phyloP scores from a whole-genome alignment of 169 alveolate genomes.

The Amoebophrya sp. region DNA sequence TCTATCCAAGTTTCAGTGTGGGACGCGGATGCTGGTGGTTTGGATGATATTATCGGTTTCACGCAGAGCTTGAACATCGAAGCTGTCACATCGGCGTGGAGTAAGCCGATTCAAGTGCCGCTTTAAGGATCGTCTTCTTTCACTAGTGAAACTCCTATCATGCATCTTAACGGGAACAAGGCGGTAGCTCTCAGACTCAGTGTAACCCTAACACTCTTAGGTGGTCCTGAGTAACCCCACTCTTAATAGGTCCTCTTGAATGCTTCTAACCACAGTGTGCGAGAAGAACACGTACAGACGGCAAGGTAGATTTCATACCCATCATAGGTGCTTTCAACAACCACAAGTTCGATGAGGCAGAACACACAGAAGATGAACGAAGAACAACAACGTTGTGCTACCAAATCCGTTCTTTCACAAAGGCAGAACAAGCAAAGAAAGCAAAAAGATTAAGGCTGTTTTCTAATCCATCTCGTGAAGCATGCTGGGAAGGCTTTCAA shows the following conservation, averaged over 20 bases:
- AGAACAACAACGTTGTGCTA: neutral
- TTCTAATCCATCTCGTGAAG: too few relatives aligned
- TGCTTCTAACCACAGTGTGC: neutral
- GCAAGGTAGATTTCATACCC: neutral
- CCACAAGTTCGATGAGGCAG: constrained; percentile 3
- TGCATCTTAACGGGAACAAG: too few relatives aligned
- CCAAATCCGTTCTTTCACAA: neutral
- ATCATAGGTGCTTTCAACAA: neutral
- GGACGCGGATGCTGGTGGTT: neutral
- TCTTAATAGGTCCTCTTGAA: too few relatives aligned
- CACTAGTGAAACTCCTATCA: too few relatives aligned
- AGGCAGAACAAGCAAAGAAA: neutral
- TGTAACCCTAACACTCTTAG: too few relatives aligned
- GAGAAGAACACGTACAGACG: neutral
- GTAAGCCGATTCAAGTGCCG: too few relatives aligned
- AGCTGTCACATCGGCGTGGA: neutral
- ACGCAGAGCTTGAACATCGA: neutral
- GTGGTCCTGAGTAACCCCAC: too few relatives aligned
- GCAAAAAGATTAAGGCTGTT: neutral
- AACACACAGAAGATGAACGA: neutral
- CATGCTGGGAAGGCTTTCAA: too few relatives aligned
- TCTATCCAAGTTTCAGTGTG: neutral
- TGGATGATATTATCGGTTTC: neutral
- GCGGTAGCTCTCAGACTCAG: too few relatives aligned
- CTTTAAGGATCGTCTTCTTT: too few relatives aligned